A percentile compares a stretch with the other conserved stretches of the same genome.
phyloP scores from a whole-genome alignment of 768 basidiomycete genomes.

The Trametes gibbosa region DNA sequence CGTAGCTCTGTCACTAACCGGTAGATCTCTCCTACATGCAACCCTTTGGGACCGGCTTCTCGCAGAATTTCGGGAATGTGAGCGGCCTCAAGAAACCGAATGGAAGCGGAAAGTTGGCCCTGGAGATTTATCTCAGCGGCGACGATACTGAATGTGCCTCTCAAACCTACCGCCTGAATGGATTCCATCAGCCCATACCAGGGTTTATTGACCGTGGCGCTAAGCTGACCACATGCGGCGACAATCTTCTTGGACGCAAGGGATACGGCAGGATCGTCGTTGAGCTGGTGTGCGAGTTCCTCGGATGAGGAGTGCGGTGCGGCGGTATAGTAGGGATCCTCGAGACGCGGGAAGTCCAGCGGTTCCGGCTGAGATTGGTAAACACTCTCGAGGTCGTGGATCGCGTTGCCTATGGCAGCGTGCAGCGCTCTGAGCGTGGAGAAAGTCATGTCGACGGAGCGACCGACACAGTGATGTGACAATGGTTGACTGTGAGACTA shows the following conservation, averaged over 20 bases:
- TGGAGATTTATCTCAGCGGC: slow-evolving; percentile 24
- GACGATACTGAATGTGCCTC: slow-evolving; percentile 16
- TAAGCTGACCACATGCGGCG: slow-evolving; percentile 67
- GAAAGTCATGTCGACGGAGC: slow-evolving; percentile 43
- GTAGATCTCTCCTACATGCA: slow-evolving; percentile 45
- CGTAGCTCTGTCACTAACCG: slow-evolving; percentile 32
- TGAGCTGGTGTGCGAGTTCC: slow-evolving; percentile 45
- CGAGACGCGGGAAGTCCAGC: slow-evolving; percentile 11
- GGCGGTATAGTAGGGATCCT: slow-evolving; percentile 7
- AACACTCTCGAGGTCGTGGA: slow-evolving; percentile 62
- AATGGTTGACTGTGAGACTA: background rate
- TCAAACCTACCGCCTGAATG: slow-evolving; percentile 63
- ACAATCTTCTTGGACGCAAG: slow-evolving; percentile 62
- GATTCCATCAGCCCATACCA: slow-evolving; percentile 70
- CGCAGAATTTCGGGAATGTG: slow-evolving; percentile 69
- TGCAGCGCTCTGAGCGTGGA: slow-evolving; percentile 60
- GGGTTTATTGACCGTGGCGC: slow-evolving; percentile 62
- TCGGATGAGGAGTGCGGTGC: background rate
- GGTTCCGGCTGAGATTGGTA: slow-evolving; percentile 25
- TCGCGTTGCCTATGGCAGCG: slow-evolving; percentile 59
- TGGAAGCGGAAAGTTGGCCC: slow-evolving; percentile 72
- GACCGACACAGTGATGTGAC: background rate
- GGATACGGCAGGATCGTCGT: slow-evolving; percentile 54
- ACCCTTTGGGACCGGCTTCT: slow-evolving; percentile 52
- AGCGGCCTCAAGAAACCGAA: slow-evolving; percentile 70